phyloP scores from a whole-genome alignment of 2,329 filamentous ascomycete genomes.

The Claviceps capensis region DNA sequence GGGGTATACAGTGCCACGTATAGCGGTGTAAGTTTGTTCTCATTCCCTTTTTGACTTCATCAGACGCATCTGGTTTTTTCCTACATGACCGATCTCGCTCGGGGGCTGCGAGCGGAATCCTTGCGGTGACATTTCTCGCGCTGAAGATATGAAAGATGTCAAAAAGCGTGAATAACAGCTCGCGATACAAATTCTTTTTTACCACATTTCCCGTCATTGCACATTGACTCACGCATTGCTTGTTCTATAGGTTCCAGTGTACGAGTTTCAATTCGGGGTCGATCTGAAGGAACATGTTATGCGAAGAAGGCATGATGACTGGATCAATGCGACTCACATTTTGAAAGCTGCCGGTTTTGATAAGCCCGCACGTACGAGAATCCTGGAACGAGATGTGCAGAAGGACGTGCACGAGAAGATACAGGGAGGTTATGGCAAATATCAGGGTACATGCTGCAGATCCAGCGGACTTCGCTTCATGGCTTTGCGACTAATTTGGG shows the following conservation, averaged over 20 bases:
- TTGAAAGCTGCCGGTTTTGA: constrained; percentile 94
- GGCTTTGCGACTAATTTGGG: constrained; percentile 3
- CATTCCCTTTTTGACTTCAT: not conserved
- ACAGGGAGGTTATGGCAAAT: constrained; percentile 96
- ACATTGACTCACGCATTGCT: not conserved
- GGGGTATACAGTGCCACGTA: constrained; percentile 57
- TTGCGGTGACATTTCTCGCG: not conserved
- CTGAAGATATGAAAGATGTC: not conserved
- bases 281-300: constrained; percentile 83
- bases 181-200: no score
- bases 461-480: not conserved
- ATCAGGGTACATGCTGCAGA: constrained; percentile 52
- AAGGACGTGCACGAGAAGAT: constrained; percentile 96
- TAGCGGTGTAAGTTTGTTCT: constrained; percentile 43
- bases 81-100: not conserved
- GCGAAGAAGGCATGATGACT: constrained; percentile 83
- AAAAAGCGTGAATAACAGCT: not conserved
- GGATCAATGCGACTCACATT: constrained; percentile 99
- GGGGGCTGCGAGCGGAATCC: not conserved
- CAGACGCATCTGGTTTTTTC: not conserved
- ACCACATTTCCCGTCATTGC: not conserved
- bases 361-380: constrained; percentile 87
- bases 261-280: constrained; percentile 75
- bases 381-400: constrained; percentile 91
- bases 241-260: constrained; percentile 66